phyloP scores from a whole-genome alignment of 345 rosid genomes.

The Moricandia arvensis region DNA sequence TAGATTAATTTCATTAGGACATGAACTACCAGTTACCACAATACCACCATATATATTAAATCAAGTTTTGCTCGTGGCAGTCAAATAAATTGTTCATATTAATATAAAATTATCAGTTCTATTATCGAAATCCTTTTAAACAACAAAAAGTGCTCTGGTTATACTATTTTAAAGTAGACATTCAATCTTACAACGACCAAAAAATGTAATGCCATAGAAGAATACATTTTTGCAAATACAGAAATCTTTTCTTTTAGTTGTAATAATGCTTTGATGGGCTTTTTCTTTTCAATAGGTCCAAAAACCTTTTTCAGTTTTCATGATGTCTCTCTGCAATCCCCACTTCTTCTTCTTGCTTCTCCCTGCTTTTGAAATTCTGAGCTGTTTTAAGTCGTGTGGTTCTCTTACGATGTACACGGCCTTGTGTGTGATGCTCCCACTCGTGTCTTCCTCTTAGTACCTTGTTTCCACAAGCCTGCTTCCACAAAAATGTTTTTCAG shows the following conservation, averaged over 20 bases:
- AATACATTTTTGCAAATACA: neutral
- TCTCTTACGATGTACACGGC: constrained; percentile 83
- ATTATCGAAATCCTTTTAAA: neutral
- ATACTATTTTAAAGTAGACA: neutral
- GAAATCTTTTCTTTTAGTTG: neutral
- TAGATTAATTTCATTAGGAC: too few species aligned
- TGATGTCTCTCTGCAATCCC: constrained; percentile 6
- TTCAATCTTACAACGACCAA: neutral
- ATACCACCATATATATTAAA: neutral
- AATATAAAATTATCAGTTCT: neutral
- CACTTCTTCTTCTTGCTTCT: constrained; percentile 22
- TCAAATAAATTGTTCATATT: neutral
- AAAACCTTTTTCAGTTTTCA: constrained; percentile 1
- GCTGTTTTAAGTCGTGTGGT: constrained; percentile 46
- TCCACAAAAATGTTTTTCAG: constrained; percentile 5
- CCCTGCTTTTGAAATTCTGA: constrained; percentile 12
- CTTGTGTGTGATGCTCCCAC: constrained; percentile 89
- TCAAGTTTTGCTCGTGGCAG: neutral
- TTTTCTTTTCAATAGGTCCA: neutral
- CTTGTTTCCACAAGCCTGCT: constrained; percentile 81
- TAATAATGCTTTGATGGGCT: neutral
- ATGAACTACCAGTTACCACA: neutral
- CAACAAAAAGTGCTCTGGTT: neutral
- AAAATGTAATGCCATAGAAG: neutral
- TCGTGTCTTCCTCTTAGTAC: constrained; percentile 89